Base-by-base conservation (phyloP, 257 asterid species). In the Solanum chiquidenum region DNA sequence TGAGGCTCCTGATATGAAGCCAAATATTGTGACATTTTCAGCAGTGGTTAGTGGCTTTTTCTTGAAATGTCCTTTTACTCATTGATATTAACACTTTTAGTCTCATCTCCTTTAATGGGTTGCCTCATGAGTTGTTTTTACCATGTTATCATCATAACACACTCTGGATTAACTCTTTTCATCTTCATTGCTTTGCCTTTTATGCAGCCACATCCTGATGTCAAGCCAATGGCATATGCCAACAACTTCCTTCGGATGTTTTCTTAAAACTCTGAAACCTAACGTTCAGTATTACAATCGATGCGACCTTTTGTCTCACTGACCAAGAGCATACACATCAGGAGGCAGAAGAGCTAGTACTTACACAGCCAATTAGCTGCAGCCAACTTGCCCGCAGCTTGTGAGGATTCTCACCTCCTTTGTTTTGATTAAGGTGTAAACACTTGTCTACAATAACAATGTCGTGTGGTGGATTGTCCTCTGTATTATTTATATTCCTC, bases 211-310 rank as follows among this genome's bases (percentile, higher is more conserved):
- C 99, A 96, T 90, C 99, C 99, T 14, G 98, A 96, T 87, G 96
- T 96, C 86, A 96, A 94, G 92, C 98, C 99, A 9, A 96, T 96
- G 99, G 99, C 99, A 10, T 96, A 96, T 46, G 99, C 99, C 21
- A 95, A 92, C 93, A 96, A 96, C 94, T 96, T 96, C 93, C 92
- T 96, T 44, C 88, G 97, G 44, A 92, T 96, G 98, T 94, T 95
- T 91, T 90, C 95, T 11, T 96, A 88, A 88, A 85, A 29, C 29
- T 29, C 31, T 82, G 44, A 18, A 44, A 77, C 88, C 69, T 73
- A 79, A 52, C 90, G 42, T 14, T 58, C 69, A 82, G 20, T 82
- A 82, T 82, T 18, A 49, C 64, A 49, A 49, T 82, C 12, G 69
- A 49, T 29, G 69, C 68, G 34, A 82, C 86, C 86, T 82, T 49